Conservation (phyloP, 2,329 filamentous ascomycete genomes). For the Zymoseptoria pseudotritici region DNA sequence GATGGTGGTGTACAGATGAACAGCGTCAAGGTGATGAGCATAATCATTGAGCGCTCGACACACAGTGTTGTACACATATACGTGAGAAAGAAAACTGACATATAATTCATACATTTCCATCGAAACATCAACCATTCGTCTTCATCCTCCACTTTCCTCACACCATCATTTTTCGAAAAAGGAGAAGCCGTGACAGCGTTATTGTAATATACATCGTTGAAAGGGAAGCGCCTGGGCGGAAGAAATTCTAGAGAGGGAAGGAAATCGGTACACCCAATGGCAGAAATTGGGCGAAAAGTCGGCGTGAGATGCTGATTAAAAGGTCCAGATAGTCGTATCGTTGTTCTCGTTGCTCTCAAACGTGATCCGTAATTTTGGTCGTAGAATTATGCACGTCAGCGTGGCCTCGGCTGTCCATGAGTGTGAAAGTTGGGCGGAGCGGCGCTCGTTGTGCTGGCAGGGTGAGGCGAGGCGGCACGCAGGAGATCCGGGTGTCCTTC, state of each 20-base stretch:
- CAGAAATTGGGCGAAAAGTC: neutral
- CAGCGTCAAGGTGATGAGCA: neutral
- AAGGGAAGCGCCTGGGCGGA: neutral
- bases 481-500: conserved; percentile 11
- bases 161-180: neutral
- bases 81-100: neutral
- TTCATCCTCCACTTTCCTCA: neutral
- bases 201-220: neutral
- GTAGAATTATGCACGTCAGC: no score
- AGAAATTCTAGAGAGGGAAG: neutral
- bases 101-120: neutral
- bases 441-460: neutral
- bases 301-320: neutral
- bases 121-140: neutral
- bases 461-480: conserved; percentile 3
- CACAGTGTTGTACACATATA: neutral
- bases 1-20: no score
- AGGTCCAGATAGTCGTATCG: neutral
- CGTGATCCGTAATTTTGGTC: no score
- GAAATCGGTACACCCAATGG: neutral
- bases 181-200: neutral
- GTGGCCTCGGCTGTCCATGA: neutral
- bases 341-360: neutral
- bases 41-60: neutral
- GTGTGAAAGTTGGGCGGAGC: neutral